A percentile compares a stretch with the other conserved stretches of the same genome.
Evolutionary conservation across 2,329 filamentous ascomycete species (phyloP).

Genomic region (Tolypocladium tundrense): DNA sequence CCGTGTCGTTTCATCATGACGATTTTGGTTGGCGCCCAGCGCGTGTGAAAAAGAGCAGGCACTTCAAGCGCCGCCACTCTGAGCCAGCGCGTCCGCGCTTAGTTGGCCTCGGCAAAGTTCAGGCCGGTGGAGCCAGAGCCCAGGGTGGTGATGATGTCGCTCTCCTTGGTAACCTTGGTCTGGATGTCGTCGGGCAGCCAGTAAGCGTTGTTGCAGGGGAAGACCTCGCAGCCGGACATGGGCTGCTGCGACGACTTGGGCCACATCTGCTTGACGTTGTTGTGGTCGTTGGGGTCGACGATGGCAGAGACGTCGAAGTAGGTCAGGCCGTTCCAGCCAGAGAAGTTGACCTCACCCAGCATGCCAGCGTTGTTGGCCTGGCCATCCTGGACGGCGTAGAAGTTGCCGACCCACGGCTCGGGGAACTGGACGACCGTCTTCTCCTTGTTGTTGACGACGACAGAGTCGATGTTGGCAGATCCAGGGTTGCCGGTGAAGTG

Average conservation of each 20-base stretch:
- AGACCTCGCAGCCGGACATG: constrained; percentile 39
- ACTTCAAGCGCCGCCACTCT: background rate
- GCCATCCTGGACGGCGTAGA: constrained; percentile 38
- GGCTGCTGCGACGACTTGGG: constrained; percentile 25
- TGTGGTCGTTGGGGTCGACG: constrained; percentile 36
- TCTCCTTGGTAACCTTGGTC: constrained; percentile 40
- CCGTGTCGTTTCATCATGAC: constrained; percentile 10
- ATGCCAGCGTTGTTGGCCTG: constrained; percentile 32
- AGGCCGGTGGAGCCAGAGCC: constrained; percentile 22
- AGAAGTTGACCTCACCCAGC: constrained; percentile 41
- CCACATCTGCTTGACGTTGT: constrained; percentile 46
- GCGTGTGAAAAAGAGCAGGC: constrained; percentile 2
- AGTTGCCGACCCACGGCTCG: constrained; percentile 37
- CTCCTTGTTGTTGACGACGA: constrained; percentile 27
- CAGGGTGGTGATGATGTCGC: constrained; percentile 40
- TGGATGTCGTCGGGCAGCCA: constrained; percentile 43
- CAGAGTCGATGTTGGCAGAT: constrained; percentile 19
- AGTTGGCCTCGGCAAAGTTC: constrained; percentile 7
- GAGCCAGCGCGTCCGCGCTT: background rate
- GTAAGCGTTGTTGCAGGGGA: constrained; percentile 45
- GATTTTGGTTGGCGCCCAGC: constrained; percentile 12
- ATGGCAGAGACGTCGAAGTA: constrained; percentile 53
- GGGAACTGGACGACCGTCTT: constrained; percentile 33
- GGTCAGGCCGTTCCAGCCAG: constrained; percentile 35
- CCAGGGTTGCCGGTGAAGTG: constrained; percentile 37